Conservation (phyloP, 2,329 filamentous ascomycete species). For the Aspergillus candidus region DNA sequence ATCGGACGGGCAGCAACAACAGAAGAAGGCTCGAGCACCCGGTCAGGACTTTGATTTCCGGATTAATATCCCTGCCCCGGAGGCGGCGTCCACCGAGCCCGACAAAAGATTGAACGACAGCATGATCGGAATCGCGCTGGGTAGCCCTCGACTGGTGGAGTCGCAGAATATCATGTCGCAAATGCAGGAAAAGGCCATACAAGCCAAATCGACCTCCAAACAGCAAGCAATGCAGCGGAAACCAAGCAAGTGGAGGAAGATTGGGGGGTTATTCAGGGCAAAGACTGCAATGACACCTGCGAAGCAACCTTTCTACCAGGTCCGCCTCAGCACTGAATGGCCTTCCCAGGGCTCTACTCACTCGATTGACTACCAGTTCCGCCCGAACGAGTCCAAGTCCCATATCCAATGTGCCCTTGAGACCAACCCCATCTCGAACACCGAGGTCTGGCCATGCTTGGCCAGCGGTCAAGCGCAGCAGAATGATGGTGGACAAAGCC, state of each 20-base stretch:
- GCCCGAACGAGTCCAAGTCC: constrained; percentile 13
- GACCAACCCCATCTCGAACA: constrained; percentile 6
- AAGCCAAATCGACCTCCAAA: constrained; percentile 9
- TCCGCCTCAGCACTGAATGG: constrained; percentile 17
- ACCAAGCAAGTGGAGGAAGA: constrained; percentile 43
- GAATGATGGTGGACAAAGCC: neutral
- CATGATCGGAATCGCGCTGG: constrained; percentile 67
- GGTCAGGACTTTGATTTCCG: constrained; percentile 27
- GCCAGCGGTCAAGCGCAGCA: constrained; percentile 18
- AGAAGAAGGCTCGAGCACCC: constrained; percentile 11
- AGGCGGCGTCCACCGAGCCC: constrained; percentile 11
- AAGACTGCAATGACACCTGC: constrained; percentile 25
- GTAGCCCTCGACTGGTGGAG: constrained; percentile 53
- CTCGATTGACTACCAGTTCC: constrained; percentile 14
- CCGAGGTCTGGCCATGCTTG: constrained; percentile 18
- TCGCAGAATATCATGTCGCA: constrained; percentile 13
- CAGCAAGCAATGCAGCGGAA: constrained; percentile 25
- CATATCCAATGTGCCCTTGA: constrained; percentile 3
- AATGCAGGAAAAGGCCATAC: constrained; percentile 10
- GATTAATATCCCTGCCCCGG: constrained; percentile 22
- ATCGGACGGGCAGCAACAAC: constrained; percentile 13
- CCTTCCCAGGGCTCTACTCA: constrained; percentile 17
- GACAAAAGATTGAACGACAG: constrained; percentile 31
- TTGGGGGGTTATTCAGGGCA: constrained; percentile 40
- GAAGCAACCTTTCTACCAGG: constrained; percentile 26